A percentile compares a stretch with the other conserved stretches of the same genome.
Evolutionary conservation across 2,329 filamentous ascomycete species (phyloP).

Genomic region (Pezicula carpinea): DNA sequence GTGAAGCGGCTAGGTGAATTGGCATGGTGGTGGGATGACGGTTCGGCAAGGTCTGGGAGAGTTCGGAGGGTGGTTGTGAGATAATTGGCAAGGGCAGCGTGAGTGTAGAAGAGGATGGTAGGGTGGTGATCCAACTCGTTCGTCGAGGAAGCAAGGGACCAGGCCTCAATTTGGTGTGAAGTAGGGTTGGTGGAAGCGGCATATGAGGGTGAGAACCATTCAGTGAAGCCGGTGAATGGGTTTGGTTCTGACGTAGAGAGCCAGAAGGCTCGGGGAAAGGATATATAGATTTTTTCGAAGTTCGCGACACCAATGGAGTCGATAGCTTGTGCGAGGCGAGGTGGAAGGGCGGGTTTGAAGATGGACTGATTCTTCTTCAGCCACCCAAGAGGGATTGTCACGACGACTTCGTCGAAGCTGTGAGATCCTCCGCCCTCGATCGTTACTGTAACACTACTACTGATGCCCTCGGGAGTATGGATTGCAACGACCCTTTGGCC

Average conservation of each 20-base stretch:
- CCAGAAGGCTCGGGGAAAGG: slow-evolving; percentile 60
- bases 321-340: slow-evolving; percentile 37
- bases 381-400: slow-evolving; percentile 44
- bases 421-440: slow-evolving; percentile 38
- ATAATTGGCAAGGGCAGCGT: slow-evolving; percentile 34
- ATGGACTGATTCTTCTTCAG: slow-evolving; percentile 32
- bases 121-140: slow-evolving; percentile 43
- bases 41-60: too few relatives aligned
- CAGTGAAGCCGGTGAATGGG: slow-evolving; percentile 40
- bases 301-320: slow-evolving; percentile 35
- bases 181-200: slow-evolving; percentile 39
- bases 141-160: slow-evolving; percentile 55
- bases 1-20: slow-evolving; percentile 14
- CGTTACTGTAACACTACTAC: slow-evolving; percentile 31
- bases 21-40: too few relatives aligned
- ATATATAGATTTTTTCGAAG: slow-evolving; percentile 43
- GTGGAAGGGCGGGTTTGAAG: slow-evolving; percentile 39
- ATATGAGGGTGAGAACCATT: slow-evolving; percentile 55
- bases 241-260: slow-evolving; percentile 5
- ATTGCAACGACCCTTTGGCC: slow-evolving; percentile 1
- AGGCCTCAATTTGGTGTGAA: slow-evolving; percentile 53
- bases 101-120: slow-evolving; percentile 61
- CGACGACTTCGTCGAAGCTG: slow-evolving; percentile 35
- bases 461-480: background rate
- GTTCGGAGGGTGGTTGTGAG: slow-evolving; percentile 18